Evolutionary conservation across 73 alveolate genomes (phyloP).

Genomic region (Paramecium primaurelia): DNA sequence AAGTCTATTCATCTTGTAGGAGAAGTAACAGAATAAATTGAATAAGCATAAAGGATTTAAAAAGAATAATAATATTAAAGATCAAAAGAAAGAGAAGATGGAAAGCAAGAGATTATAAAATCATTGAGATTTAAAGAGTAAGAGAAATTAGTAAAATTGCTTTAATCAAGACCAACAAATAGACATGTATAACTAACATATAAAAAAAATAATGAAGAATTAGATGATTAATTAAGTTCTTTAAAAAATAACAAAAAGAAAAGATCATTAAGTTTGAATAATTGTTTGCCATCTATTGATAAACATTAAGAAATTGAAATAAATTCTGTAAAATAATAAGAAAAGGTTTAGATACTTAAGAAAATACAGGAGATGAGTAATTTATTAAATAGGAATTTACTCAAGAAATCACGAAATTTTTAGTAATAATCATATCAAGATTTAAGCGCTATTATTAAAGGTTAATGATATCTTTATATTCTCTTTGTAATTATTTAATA

Average conservation of each 20-base stretch:
- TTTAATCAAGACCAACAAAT: background rate
- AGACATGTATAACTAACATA: background rate
- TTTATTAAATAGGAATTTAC: background rate
- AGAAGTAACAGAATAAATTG: background rate
- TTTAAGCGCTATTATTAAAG: background rate
- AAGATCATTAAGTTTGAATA: background rate
- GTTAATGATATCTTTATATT: background rate
- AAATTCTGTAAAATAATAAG: background rate
- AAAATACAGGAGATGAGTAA: background rate
- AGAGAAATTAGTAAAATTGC: background rate
- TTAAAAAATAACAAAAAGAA: background rate
- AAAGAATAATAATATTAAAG: background rate
- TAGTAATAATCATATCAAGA: background rate
- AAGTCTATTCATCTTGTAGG: background rate
- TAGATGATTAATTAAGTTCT: background rate
- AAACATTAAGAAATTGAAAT: background rate
- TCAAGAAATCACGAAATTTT: background rate
- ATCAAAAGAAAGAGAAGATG: conserved; percentile 14
- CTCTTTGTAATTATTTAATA: background rate
- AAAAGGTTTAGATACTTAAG: background rate
- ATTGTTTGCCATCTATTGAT: background rate
- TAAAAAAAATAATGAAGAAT: background rate
- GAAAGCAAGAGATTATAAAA: background rate
- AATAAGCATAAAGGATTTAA: background rate
- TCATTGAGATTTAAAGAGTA: background rate